Conservation (phyloP, 331 rosid genomes). For the Acacia concinna region DNA sequence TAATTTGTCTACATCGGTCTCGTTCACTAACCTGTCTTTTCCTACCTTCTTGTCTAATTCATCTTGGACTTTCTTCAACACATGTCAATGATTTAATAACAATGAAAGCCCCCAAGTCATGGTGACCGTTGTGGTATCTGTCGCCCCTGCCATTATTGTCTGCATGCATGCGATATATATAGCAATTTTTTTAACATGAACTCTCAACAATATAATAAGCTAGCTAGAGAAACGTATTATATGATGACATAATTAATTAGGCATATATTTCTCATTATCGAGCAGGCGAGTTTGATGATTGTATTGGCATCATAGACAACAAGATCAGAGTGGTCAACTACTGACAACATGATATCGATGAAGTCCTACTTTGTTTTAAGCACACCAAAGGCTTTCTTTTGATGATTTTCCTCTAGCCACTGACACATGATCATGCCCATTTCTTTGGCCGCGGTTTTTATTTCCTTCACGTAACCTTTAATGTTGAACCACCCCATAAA, state of each 20-base stretch:
- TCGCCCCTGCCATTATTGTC: conserved; percentile 38
- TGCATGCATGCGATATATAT: neutral
- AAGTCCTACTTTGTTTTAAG: conserved; percentile 32
- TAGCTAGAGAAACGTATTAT: neutral
- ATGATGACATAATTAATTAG: neutral
- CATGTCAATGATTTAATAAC: conserved; percentile 37
- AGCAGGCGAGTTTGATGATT: conserved; percentile 42
- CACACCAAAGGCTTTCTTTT: neutral
- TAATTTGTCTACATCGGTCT: conserved; percentile 42
- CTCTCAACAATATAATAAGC: neutral
- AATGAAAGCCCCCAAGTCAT: conserved; percentile 43
- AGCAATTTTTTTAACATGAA: neutral
- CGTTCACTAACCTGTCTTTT: conserved; percentile 36
- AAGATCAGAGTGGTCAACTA: conserved; percentile 13
- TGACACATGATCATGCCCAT: conserved; percentile 25
- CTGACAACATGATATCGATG: conserved; percentile 46
- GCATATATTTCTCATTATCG: conserved; percentile 26
- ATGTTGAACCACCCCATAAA: conserved; percentile 52
- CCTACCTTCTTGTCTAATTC: conserved; percentile 50
- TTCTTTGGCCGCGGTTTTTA: conserved; percentile 38
- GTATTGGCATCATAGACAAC: conserved; percentile 41
- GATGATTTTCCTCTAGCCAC: conserved; percentile 51
- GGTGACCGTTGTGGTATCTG: conserved; percentile 44
- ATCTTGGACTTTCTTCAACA: conserved; percentile 39
- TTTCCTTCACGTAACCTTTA: conserved; percentile 55